These are phyloP conservation scores for Pseudofabraea citricarpa DNA, from an alignment of 2,329 filamentous ascomycete species.

Conservation along the genomic window DNA sequence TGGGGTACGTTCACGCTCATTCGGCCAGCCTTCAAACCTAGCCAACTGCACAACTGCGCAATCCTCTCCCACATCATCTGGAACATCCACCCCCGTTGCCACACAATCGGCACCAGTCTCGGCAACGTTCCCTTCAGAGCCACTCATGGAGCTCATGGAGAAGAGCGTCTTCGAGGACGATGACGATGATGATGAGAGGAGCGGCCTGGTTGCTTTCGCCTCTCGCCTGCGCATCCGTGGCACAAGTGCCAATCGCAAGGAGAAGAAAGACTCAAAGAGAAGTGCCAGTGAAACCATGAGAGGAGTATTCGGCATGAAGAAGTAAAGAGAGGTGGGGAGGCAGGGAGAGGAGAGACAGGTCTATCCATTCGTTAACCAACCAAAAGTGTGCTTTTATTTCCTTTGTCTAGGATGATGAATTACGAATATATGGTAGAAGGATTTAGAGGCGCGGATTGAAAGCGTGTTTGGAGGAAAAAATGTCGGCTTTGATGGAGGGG, in stretches of 20 bases:
- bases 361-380: too few relatives aligned
- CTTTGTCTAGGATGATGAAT: too few relatives aligned
- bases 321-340: not conserved
- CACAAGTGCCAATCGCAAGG: not conserved
- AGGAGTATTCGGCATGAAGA: constrained; percentile 1
- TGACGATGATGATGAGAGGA: not conserved
- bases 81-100: not conserved
- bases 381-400: too few relatives aligned
- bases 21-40: not conserved
- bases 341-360: too few relatives aligned
- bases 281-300: not conserved
- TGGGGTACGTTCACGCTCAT: not conserved
- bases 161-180: constrained; percentile 3
- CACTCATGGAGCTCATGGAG: constrained; percentile 1
- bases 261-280: not conserved
- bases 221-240: not conserved
- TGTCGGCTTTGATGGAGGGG: too few relatives aligned
- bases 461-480: too few relatives aligned
- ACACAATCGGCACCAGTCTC: not conserved
- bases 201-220: not conserved
- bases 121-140: not conserved
- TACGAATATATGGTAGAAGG: too few relatives aligned
- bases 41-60: not conserved
- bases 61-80: not conserved
- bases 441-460: too few relatives aligned